phyloP scores from a whole-genome alignment of 1,139 yeast genomes.

The Yamadazyma aaseri region DNA sequence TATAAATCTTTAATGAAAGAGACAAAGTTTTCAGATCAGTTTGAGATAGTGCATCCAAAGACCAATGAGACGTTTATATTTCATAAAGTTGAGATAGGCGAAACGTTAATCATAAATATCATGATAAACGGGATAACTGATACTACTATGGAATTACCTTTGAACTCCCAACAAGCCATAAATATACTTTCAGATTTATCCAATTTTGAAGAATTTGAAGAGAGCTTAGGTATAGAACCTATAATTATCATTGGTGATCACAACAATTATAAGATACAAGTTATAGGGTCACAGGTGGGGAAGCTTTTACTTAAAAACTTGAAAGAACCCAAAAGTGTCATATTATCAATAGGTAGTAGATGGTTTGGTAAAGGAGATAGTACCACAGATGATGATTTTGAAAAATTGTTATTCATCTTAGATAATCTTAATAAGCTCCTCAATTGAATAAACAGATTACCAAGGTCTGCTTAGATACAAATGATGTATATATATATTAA shows the following conservation, averaged over 20 bases:
- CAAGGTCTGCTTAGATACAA: conserved; percentile 1
- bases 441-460: background rate
- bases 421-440: conserved; percentile 29
- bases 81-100: conserved; percentile 36
- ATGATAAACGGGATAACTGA: conserved; percentile 40
- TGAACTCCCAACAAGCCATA: conserved; percentile 34
- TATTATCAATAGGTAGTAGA: conserved; percentile 38
- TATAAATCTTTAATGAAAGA: conserved; percentile 13
- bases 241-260: conserved; percentile 40
- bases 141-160: conserved; percentile 41
- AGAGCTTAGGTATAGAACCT: conserved; percentile 35
- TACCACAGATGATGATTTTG: conserved; percentile 34
- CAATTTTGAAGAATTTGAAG: conserved; percentile 16
- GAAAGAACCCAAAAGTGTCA: conserved; percentile 31
- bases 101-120: conserved; percentile 36
- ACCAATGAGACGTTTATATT: conserved; percentile 25
- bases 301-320: conserved; percentile 28
- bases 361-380: conserved; percentile 47
- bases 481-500: conserved; percentile 2
- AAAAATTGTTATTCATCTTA: conserved; percentile 41
- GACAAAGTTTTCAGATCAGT: conserved; percentile 22
- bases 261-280: conserved; percentile 38
- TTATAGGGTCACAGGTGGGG: conserved; percentile 45
- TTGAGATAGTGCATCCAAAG: conserved; percentile 16
- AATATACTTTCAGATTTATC: conserved; percentile 18